Evolutionary conservation across 768 basidiomycete genomes (phyloP), one percentile per base, ranked within the genome.

Genomic region (Termitomyces sp.): DNA sequence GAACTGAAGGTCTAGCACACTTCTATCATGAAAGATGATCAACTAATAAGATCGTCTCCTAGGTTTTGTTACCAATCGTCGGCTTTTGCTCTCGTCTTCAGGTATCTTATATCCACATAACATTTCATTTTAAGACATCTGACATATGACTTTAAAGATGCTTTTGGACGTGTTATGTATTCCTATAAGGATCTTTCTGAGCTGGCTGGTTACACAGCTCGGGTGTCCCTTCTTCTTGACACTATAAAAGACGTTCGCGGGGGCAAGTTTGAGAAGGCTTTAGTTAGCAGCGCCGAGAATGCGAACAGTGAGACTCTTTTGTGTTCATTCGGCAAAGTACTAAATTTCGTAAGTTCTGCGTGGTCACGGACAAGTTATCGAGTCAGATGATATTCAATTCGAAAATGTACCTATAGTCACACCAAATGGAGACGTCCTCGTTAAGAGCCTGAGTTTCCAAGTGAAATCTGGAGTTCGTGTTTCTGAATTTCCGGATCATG

Each of bases 61-160:
- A 93, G 94, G 93, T 48, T 98, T 98, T 65, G 90, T 99, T 15
- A 98, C 96, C n/a, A 99, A 99, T 66, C 77, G 94, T 51, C 80
- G 94, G 21, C 78, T 97, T 38, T 72, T 97, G 10, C 72, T 97
- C 15, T 94, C 92, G n/a, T 83, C 92, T 3, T 90, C 89, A 56
- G 88, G 88, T 84, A 57, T 58, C 73, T 30, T 42, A 54, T 19
- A 12, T 22, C 32, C 9, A 52, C 34, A n/a, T 42, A 32, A 4
- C 24, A 56, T n/a, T 34, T 28, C 50, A 24, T 21, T 49, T 32
- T 7, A 21, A 22, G 14, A 30, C 17, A 14, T 9, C 10, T 49
- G 8, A 50, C n/a, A 24, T n/a, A 32, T 45, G 7, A 37, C 22
- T 28, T 44, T 53, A 37, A 34, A 83, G 96, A 98, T 73, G 96